Evolutionary conservation across 768 basidiomycete genomes (phyloP), one percentile per base, ranked within the genome.

Genomic region (Lactarius indigo): DNA sequence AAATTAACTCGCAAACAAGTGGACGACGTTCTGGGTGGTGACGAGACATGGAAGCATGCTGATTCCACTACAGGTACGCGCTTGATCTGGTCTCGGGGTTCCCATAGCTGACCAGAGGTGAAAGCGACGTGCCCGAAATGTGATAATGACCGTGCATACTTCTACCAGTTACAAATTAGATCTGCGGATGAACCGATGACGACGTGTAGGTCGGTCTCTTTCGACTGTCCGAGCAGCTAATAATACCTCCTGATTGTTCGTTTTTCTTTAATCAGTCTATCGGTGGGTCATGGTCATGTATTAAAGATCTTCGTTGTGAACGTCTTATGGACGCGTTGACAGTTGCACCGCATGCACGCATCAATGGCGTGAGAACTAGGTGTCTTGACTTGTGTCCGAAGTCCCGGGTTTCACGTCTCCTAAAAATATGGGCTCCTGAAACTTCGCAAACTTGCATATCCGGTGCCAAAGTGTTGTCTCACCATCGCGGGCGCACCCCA

Each of bases 171-270:
- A 17, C 97, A 99, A 75, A 99, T 98, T 68, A 80, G 96, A 55
- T 96, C 92, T 71, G 94, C 92, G 0, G 93, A 94, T 74, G 93
- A 95, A 73, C 92, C 91, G 18, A 94, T 94, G 92, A 94, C 91
- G 13, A 80, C 79, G 26, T 80, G 79, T 81, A 72, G 72, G 78
- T 72, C 44, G 30, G 20, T 20, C n/a, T 8, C 50, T 4, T 28
- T 75, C 31, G 42, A 57, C n/a, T 57, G 3, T 37, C 28, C 44
- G 56, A 23, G 30, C 30, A 47, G 20, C 5, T 30, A 31, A 37
- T 58, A 44, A 37, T 41, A 55, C 54, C 20, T 33, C n/a, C 15
- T 64, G n/a, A n/a, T n/a, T n/a, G n/a, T 56, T 57, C 57, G 58
- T 18, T 30, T 59, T 7, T 12, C 3, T 17, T n/a, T n/a, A n/a